These are phyloP conservation scores for Malania oleifera DNA, from an alignment of 164 flowering plant genomes.

Conservation along the genomic window DNA sequence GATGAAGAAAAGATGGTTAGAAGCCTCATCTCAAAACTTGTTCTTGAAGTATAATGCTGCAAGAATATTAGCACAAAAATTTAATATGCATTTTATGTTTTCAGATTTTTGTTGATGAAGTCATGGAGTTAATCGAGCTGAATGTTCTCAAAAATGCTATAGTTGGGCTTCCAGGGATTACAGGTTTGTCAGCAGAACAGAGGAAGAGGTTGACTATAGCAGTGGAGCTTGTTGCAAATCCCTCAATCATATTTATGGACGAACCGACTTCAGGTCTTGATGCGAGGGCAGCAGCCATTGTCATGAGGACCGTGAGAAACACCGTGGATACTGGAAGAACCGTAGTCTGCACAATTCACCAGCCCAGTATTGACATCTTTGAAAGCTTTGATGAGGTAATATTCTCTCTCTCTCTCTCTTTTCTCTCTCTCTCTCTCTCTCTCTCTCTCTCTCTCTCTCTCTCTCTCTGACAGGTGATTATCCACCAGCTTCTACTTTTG, in stretches of 20 bases:
- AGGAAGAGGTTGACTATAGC: conserved; percentile 5
- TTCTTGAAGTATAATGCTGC: no score
- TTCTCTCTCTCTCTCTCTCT: no score
- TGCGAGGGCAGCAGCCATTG: conserved; percentile 6
- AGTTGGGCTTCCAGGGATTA: neutral
- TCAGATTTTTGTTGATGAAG: neutral
- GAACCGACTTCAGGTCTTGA: conserved; percentile 4
- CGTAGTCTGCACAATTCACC: no score
- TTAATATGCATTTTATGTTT: no score
- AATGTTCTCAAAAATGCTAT: neutral
- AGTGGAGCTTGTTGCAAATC: no score
- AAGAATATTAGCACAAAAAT: no score
- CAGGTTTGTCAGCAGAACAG: conserved; percentile 1
- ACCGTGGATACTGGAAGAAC: no score
- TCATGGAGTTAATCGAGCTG: neutral
- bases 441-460: no score
- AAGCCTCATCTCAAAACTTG: no score
- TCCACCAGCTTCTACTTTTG: neutral
- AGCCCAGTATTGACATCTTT: conserved; percentile 2
- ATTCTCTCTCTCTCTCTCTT: neutral
- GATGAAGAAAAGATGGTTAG: neutral
- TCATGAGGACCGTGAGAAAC: conserved; percentile 2
- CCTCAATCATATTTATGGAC: no score
- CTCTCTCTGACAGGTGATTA: no score
- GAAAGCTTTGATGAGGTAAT: neutral